Conservation (phyloP, 2,329 filamentous ascomycete species). For the Aspergillus brasiliensis region DNA sequence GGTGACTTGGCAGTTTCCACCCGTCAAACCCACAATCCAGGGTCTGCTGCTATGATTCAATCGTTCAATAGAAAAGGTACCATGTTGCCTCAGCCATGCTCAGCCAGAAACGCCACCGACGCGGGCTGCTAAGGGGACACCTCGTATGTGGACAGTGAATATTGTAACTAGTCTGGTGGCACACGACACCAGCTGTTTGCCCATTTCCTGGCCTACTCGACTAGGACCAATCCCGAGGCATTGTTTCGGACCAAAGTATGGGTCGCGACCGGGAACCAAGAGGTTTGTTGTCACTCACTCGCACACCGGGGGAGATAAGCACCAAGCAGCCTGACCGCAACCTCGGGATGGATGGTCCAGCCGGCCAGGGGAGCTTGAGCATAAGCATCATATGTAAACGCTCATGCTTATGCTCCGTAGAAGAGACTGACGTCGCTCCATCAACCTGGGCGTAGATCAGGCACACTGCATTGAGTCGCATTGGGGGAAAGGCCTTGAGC, state of each 20-base stretch:
- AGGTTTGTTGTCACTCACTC: not conserved
- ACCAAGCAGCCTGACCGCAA: not conserved
- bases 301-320: not conserved
- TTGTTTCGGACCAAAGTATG: not conserved
- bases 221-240: not conserved
- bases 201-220: not conserved
- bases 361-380: not conserved
- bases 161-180: not conserved
- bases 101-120: not conserved
- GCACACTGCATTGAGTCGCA: not conserved
- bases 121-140: not conserved
- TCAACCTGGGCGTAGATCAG: not conserved
- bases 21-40: not conserved
- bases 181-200: not conserved
- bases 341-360: not conserved
- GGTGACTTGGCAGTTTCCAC: constrained; percentile 1
- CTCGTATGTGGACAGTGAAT: not conserved
- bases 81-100: not conserved
- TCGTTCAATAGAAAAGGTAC: not conserved
- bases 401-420: too few relatives aligned
- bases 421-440: not conserved
- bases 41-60: not conserved
- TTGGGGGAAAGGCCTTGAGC: not conserved
- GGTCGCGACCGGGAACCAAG: not conserved
- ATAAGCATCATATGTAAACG: too few relatives aligned